Conservation (phyloP, 129 eudicot species). For the Lonicera japonica region DNA sequence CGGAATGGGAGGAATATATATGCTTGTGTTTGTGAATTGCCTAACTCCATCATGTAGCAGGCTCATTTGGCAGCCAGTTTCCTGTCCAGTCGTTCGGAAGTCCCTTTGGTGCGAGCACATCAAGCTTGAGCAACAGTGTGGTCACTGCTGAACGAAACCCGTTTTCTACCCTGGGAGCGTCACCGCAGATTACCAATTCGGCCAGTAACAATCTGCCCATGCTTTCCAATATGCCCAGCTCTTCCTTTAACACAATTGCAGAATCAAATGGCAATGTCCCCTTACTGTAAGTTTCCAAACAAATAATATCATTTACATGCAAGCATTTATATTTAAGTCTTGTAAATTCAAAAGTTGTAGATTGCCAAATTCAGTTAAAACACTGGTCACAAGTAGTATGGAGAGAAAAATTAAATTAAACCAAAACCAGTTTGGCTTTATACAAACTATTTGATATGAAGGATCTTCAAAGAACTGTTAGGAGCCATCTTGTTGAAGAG, state of each 20-base stretch:
- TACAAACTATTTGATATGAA: no score
- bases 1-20: neutral
- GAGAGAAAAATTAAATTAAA: no score
- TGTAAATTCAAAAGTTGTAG: no score
- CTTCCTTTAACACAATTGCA: slow-evolving; percentile 24
- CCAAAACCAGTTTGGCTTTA: no score
- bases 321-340: no score
- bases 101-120: slow-evolving; percentile 28
- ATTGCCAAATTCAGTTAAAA: no score
- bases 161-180: slow-evolving; percentile 27
- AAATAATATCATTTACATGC: neutral
- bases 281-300: slow-evolving; percentile 29
- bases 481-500: no score
- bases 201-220: slow-evolving; percentile 28
- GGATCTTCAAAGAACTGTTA: no score
- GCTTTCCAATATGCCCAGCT: slow-evolving; percentile 18
- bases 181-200: slow-evolving; percentile 25
- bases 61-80: slow-evolving; percentile 34
- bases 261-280: slow-evolving; percentile 18
- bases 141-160: slow-evolving; percentile 15
- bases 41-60: slow-evolving; percentile 12
- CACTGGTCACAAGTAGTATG: no score
- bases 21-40: neutral
- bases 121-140: slow-evolving; percentile 26
- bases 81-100: slow-evolving; percentile 34